Conservation (phyloP, 2,329 filamentous ascomycete genomes). For the Hypocrella siamensis region DNA sequence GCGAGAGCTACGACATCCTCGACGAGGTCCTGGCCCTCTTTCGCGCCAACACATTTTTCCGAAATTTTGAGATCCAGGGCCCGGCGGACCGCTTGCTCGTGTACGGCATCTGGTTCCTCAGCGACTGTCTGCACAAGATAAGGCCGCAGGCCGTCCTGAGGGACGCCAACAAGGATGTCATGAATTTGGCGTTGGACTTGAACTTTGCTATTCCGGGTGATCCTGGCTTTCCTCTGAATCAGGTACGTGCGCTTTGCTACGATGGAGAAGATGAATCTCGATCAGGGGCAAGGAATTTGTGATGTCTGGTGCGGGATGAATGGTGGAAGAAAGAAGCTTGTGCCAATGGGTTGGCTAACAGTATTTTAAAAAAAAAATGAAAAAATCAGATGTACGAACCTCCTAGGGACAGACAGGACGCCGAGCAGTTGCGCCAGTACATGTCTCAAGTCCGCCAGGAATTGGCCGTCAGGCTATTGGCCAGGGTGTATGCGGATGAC, state of each 20-base stretch:
- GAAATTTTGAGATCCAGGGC: slow-evolving; percentile 98
- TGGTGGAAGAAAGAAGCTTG: background rate
- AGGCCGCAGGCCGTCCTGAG: slow-evolving; percentile 52
- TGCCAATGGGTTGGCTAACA: background rate
- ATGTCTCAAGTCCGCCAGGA: slow-evolving; percentile 89
- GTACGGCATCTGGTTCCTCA: slow-evolving; percentile 91
- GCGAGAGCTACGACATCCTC: slow-evolving; percentile 87
- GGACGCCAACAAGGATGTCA: slow-evolving; percentile 56
- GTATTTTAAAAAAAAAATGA: background rate
- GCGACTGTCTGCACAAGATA: slow-evolving; percentile 79
- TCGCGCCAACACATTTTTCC: slow-evolving; percentile 96
- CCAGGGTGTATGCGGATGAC: slow-evolving; percentile 71
- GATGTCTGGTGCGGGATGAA: background rate
- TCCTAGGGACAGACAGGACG: slow-evolving; percentile 72
- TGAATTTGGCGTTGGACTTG: slow-evolving; percentile 77
- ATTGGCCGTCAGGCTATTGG: slow-evolving; percentile 66
- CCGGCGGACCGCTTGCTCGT: slow-evolving; percentile 87
- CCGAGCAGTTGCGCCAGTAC: slow-evolving; percentile 78
- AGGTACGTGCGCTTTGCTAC: slow-evolving; percentile 30
- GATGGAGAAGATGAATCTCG: too few species aligned
- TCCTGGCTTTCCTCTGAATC: slow-evolving; percentile 83
- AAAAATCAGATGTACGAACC: slow-evolving; percentile 63
- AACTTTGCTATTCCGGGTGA: slow-evolving; percentile 94
- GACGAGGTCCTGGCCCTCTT: slow-evolving; percentile 89
- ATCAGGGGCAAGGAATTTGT: too few species aligned